Evolutionary conservation across 805 yeast species (phyloP).

Genomic region (Komagataella pseudopastoris): DNA sequence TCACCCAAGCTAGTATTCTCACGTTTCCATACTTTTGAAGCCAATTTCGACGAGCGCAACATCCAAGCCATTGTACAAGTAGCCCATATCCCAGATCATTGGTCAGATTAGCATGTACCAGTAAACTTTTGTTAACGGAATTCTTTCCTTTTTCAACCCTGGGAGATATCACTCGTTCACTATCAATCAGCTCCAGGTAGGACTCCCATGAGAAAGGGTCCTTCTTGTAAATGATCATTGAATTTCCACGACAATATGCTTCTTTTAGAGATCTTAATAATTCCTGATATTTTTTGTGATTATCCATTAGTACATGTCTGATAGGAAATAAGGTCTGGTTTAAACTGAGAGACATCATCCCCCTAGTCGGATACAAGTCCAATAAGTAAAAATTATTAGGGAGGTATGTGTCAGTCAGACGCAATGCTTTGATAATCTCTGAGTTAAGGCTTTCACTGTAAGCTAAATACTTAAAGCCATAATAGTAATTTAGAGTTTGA

Average conservation of each 20-base stretch:
- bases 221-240: conserved; percentile 16
- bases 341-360: conserved; percentile 49
- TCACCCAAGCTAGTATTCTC: conserved; percentile 58
- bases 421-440: conserved; percentile 30
- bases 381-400: conserved; percentile 32
- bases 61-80: conserved; percentile 60
- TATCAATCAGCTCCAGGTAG: conserved; percentile 23
- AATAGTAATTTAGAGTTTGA: background rate
- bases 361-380: conserved; percentile 48
- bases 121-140: conserved; percentile 13
- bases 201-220: conserved; percentile 66
- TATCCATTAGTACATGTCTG: conserved; percentile 52
- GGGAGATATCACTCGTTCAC: conserved; percentile 29
- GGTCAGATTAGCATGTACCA: conserved; percentile 16
- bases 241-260: background rate
- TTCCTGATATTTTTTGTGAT: conserved; percentile 16
- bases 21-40: conserved; percentile 54
- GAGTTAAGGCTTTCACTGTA: background rate
- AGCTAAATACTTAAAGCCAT: background rate
- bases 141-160: conserved; percentile 1
- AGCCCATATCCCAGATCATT: conserved; percentile 47
- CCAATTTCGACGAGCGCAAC: conserved; percentile 64
- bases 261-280: conserved; percentile 1
- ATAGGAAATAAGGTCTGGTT: conserved; percentile 46
- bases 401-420: conserved; percentile 18